Base-by-base conservation (phyloP, 176 grass and related monocot genomes). In the Chrysopogon serrulatus region DNA sequence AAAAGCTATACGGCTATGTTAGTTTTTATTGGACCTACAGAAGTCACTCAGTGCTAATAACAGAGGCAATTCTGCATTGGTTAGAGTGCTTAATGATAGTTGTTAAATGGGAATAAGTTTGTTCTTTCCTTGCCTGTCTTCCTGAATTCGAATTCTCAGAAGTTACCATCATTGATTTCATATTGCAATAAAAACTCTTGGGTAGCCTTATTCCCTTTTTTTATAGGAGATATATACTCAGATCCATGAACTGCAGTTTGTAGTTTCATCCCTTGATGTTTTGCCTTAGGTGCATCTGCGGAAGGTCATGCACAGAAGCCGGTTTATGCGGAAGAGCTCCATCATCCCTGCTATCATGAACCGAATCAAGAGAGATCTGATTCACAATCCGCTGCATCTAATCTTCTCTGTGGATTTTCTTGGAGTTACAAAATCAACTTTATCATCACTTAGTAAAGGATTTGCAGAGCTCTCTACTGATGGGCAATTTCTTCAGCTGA, bases 321-420 rank as follows among this genome's bases (percentile, higher is more conserved):
- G 86, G 51, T 98, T 87, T 87, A 98, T 95, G 96, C 82, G 88
- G 71, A 91, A 95, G 71, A 98, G 96, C 78, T 81, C 85, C 64
- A 86, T 98, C 47, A 39, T 98, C 80, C 84, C 93, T 87, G 91
- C 96, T 68, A 90, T 98, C 78, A 71, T 76, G 28, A 95, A 95
- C 65, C 87, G 89, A 47, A 90, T 98, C 77, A 98, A 92, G 79
- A 93, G 96, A 84, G 93, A 98, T 83, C 89, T 95, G 66, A 93
- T 98, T 44, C 96, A 98, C 83, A 98, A 98, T 90, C 96, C 96
- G 73, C 85, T 98, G 65, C 96, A 98, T 88, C 89, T 98, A 71
- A 94, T 98, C 23, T 96, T 98, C 79, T 98, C 93, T 83, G 80
- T 98, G 40, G 87, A 98, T 88, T 92, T 98, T 79, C 44, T 98